phyloP scores from a whole-genome alignment of 345 rosid genomes.

The Lagerstroemia speciosa region DNA sequence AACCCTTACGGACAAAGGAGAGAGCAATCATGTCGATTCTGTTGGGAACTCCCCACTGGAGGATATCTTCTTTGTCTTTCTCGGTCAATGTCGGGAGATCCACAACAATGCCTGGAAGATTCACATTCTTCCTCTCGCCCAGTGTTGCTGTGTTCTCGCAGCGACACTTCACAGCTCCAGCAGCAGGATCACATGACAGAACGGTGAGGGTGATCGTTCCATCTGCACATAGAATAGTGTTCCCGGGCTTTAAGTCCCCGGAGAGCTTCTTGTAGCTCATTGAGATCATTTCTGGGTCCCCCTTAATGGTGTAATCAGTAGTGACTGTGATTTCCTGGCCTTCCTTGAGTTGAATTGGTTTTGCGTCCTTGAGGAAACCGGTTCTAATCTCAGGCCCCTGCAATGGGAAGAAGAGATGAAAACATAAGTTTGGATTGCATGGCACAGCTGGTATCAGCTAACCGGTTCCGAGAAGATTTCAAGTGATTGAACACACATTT shows the following conservation, averaged over 20 bases:
- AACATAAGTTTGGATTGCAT: background rate
- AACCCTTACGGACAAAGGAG: slow-evolving; percentile 18
- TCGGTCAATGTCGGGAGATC: slow-evolving; percentile 19
- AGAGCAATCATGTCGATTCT: slow-evolving; percentile 15
- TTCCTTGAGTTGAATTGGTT: slow-evolving; percentile 17
- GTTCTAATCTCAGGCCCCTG: slow-evolving; percentile 22
- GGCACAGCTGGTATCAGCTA: background rate
- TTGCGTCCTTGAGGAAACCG: slow-evolving; percentile 17
- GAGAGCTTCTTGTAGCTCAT: slow-evolving; percentile 20
- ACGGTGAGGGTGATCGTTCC: slow-evolving; percentile 15
- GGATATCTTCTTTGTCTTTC: slow-evolving; percentile 18
- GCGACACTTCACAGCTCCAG: slow-evolving; percentile 19
- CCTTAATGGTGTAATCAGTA: slow-evolving; percentile 16
- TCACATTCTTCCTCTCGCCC: slow-evolving; percentile 18
- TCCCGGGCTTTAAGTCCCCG: slow-evolving; percentile 15
- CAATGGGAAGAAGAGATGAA: background rate
- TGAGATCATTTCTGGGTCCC: slow-evolving; percentile 8
- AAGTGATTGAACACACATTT: background rate
- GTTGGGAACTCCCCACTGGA: slow-evolving; percentile 18
- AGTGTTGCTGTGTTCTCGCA: slow-evolving; percentile 17
- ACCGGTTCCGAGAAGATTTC: background rate
- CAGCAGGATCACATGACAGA: slow-evolving; percentile 14
- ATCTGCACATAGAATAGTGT: slow-evolving; percentile 16
- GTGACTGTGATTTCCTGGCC: slow-evolving; percentile 16
- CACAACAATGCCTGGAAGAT: slow-evolving; percentile 17